Evolutionary conservation across 169 alveolate species (phyloP), one percentile per base, ranked within the genome.

Genomic region (Cryptosporidium ubiquitum): DNA sequence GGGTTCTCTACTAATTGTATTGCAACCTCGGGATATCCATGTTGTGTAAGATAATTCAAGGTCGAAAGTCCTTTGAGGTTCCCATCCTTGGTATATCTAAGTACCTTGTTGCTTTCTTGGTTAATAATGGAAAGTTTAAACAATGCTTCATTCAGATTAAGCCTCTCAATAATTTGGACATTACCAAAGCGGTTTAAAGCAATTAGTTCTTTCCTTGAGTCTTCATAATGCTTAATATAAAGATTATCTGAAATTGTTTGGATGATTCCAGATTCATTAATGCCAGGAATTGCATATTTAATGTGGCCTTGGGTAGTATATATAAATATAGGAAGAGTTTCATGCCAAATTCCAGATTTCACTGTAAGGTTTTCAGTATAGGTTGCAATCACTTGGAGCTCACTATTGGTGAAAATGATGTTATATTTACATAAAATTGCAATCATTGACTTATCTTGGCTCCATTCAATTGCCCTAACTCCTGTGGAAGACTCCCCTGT

Each of bases 1-100:
- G 92, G 91, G 79, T 94, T 95, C 58, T 92, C 74, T 20, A 93
- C 95, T 37, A 93, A 74, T 52, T 92, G 89, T 20, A 93, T 75
- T 0, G 96, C 96, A 7, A 94, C 68, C 39, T 92, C 95, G 3
- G 95, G 71, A 66, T 92, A 94, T 1, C 93, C 92, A 70, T 94
- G 73, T 68, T 93, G 92, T 20, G 93, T 86, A 10, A 94, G 64
- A 86, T 94, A 94, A 12, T 93, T 74, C 49, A 93, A 74, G n/a
- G 93, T 69, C 18, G 94, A 61, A 52, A 91, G 93, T 55, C 96
- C 96, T 20, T 84, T 60, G 29, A 84, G 84, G 26, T 91, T 84
- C 23, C 91, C 94, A 31, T 84, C 69, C 20, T 85, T 61, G 51
- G 93, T 79, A 18, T 91, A 84, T 26, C 79, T 55, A 20, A 92